Evolutionary conservation across 345 rosid genomes (phyloP), one percentile per base, ranked within the genome.

Genomic region (Eucalyptus curtisii): DNA sequence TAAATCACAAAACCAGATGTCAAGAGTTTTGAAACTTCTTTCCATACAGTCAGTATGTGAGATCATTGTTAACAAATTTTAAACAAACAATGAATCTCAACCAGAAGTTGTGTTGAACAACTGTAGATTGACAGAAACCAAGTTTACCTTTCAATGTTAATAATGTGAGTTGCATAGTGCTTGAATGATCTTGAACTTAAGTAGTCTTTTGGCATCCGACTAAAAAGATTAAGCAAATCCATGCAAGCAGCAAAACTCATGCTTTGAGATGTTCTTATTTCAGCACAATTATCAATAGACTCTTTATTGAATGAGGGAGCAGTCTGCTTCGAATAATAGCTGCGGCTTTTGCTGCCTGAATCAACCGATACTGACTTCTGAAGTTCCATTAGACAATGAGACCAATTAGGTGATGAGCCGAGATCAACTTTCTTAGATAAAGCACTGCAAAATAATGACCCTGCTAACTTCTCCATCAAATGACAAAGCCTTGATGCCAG

Each of bases 61-160:
- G 57, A 40, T 40, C 47, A 76, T 6, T 40, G 30, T 76, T 76
- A 76, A 40, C 7, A 76, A 20, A 40, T 40, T 22, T 40, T 11
- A 76, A 40, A 20, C 82, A 24, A 37, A 76, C 47, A 76, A 76
- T 6, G 84, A 76, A 20, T 40, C 47, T 40, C 84, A 40, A 47
- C 47, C 7, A 40, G 15, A 76, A 76, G 84, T 76, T 76, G 84
- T 76, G 84, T 20, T 80, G 84, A 80, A 53, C 82, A 52, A 79
- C 19, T 50, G 86, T 52, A 53, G 85, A 45, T 37, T 50, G 31
- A 49, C 86, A 27, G 47, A 81, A 37, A 25, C 87, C 88, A 50
- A 90, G 71, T 55, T 92, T 91, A 96, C 99, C 98, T 91, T 92
- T 98, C 99, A 88, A 94, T 92, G 90, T 97, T 93, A 89, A 98